phyloP scores from a whole-genome alignment of 768 basidiomycete species.

The Mrakia blollopis region DNA sequence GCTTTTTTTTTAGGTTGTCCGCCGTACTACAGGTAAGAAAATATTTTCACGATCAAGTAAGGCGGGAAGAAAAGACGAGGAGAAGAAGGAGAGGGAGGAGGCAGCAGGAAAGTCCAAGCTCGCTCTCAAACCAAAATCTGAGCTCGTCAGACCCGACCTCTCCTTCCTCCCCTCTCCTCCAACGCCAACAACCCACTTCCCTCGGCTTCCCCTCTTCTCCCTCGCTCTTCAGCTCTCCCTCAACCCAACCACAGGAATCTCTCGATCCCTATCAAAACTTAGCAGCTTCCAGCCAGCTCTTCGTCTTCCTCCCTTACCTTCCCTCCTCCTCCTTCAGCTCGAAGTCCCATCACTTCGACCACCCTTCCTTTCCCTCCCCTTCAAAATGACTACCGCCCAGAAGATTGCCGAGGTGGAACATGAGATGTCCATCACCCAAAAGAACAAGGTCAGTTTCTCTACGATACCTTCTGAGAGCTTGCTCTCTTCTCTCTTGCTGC shows the following conservation, averaged over 20 bases:
- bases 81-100: no score
- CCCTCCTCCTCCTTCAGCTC: background rate
- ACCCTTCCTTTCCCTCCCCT: background rate
- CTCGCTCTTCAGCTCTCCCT: background rate
- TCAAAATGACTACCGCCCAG: slow-evolving; percentile 19
- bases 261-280: background rate
- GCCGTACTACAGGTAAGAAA: no score
- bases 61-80: no score
- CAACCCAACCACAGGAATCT: background rate
- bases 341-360: background rate
- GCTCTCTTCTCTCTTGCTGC: background rate
- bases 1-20: no score
- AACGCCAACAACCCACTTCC: background rate
- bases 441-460: slow-evolving; percentile 19
- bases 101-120: no score
- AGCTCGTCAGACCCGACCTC: background rate
- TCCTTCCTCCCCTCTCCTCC: background rate
- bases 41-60: no score
- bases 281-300: background rate
- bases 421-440: slow-evolving; percentile 32
- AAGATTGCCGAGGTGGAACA: slow-evolving; percentile 32
- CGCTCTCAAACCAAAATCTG: no score
- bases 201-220: background rate
- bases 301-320: background rate
- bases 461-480: background rate